Conservation (phyloP, 2,329 filamentous ascomycete genomes). For the Akanthomyces muscarius region DNA sequence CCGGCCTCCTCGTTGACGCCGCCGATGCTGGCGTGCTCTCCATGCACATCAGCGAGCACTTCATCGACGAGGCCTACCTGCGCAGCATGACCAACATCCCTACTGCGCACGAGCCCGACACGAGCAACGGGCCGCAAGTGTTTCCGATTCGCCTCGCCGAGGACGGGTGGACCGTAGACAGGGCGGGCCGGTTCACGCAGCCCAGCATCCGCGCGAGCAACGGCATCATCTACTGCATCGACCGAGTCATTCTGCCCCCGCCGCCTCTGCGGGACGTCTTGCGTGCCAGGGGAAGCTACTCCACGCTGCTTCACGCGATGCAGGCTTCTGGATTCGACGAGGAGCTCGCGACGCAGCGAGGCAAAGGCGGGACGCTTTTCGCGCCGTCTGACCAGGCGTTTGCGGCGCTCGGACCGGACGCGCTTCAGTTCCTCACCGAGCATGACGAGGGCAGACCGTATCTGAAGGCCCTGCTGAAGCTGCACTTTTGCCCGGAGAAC, state of each 20-base stretch:
- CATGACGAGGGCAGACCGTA: not conserved
- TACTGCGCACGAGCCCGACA: not conserved
- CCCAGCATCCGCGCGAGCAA: conserved; percentile 4
- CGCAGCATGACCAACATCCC: conserved; percentile 5
- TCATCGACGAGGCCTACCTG: not conserved
- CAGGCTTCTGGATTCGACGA: not conserved
- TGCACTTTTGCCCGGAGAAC: not conserved
- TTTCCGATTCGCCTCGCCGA: not conserved
- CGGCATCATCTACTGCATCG: conserved; percentile 11
- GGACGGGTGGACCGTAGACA: not conserved
- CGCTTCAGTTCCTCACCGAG: not conserved
- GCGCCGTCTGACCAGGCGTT: conserved; percentile 13
- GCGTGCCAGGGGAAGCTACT: not conserved
- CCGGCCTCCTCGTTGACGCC: not conserved
- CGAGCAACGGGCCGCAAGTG: not conserved
- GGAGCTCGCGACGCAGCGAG: not conserved
- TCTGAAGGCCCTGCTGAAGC: not conserved
- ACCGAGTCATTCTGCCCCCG: not conserved
- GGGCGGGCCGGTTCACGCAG: not conserved
- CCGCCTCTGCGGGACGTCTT: not conserved
- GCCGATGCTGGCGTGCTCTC: not conserved
- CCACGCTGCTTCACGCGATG: not conserved
- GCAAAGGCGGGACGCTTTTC: conserved; percentile 9
- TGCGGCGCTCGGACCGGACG: not conserved
- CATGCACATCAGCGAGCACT: conserved; percentile 7